Percentiles rank a stretch among this genome's conserved stretches.
These are phyloP conservation scores for Capsicum baccatum DNA, from an alignment of 257 asterid species.

Conservation along the genomic window DNA sequence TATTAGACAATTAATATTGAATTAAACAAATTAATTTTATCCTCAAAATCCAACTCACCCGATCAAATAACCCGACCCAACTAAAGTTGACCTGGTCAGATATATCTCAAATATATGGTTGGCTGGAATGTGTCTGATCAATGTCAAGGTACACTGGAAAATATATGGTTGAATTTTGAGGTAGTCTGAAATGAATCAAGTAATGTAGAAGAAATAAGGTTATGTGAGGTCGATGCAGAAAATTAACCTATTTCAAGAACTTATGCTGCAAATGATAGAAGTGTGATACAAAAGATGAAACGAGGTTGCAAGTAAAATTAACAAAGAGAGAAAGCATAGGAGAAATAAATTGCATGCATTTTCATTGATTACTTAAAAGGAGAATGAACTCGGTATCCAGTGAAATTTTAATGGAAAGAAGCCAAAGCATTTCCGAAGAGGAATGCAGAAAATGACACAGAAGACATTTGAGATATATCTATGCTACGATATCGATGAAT, in stretches of 20 bases:
- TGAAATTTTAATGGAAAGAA: not conserved
- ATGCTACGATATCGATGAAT: too few relatives aligned
- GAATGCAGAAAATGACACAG: slow-evolving; percentile 21
- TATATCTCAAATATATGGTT: too few relatives aligned
- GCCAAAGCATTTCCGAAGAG: not conserved
- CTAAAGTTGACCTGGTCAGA: too few relatives aligned
- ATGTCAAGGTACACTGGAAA: not conserved
- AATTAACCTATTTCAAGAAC: not conserved
- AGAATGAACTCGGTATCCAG: not conserved
- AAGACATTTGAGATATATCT: not conserved
- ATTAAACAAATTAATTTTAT: too few relatives aligned
- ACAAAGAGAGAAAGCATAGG: not conserved
- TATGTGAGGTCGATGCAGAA: not conserved
- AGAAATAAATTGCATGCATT: not conserved
- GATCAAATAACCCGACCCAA: too few relatives aligned
- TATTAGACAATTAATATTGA: too few relatives aligned
- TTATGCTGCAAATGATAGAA: not conserved
- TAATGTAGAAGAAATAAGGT: not conserved
- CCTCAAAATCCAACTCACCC: too few relatives aligned
- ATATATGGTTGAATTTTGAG: not conserved
- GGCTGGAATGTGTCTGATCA: not conserved
- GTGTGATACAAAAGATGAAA: not conserved
- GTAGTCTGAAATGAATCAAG: not conserved
- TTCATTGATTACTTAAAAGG: slow-evolving; percentile 7
- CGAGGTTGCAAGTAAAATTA: not conserved